Percentiles rank a stretch among this genome's conserved stretches.
phyloP scores from a whole-genome alignment of 2,329 filamentous ascomycete species.

The Ophiostoma ulmi region DNA sequence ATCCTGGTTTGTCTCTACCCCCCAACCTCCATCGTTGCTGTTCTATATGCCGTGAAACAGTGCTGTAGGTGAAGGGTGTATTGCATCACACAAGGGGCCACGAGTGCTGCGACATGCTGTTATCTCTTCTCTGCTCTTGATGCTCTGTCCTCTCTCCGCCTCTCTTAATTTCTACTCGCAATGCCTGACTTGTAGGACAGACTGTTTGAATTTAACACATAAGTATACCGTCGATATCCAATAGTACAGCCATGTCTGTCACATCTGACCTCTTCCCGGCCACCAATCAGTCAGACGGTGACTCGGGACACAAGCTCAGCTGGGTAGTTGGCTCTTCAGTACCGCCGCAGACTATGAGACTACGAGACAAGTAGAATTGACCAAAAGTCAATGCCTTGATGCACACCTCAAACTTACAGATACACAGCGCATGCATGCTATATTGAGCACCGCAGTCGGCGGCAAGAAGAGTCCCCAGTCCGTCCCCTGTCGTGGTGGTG shows the following conservation, averaged over 20 bases:
- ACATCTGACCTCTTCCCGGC: constrained; percentile 11
- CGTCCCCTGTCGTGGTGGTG: too few relatives aligned
- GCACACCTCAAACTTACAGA: neutral
- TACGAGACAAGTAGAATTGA: neutral
- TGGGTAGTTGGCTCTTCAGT: neutral
- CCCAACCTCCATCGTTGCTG: neutral
- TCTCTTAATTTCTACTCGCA: neutral
- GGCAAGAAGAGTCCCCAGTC: neutral
- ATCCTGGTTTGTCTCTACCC: neutral
- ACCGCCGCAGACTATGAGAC: neutral
- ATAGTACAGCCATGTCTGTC: neutral
- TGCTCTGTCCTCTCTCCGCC: too few relatives aligned
- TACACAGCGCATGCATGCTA: constrained; percentile 9
- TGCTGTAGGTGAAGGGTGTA: constrained; percentile 8
- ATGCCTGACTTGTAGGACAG: neutral
- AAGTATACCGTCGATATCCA: neutral
- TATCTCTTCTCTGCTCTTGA: neutral
- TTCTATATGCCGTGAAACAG: constrained; percentile 10
- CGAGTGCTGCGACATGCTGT: neutral
- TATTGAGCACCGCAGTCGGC: neutral
- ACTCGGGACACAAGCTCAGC: neutral
- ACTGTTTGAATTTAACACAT: neutral
- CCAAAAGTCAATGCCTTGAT: neutral
- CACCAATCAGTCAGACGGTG: constrained; percentile 1
- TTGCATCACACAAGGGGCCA: constrained; percentile 6